Percentiles rank a stretch among this genome's conserved stretches.
Evolutionary conservation across 2,329 filamentous ascomycete genomes (phyloP).

Genomic region (Bipolaris sorokiniana): DNA sequence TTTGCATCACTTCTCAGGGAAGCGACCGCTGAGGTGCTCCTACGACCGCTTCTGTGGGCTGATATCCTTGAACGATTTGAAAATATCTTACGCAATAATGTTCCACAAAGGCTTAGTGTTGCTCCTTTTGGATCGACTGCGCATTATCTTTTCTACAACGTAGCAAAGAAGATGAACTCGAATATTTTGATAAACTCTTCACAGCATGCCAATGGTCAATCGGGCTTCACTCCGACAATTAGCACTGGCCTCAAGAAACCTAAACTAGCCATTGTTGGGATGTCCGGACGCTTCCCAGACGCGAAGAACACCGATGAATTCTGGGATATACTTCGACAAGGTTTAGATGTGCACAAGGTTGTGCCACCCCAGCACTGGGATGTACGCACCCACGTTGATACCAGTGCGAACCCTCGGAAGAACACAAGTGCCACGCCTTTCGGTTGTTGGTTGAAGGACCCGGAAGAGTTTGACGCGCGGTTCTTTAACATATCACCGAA

Average conservation of each 20-base stretch:
- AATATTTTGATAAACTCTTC: neutral
- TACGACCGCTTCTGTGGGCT: neutral
- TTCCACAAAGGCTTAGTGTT: neutral
- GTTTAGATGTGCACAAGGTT: constrained; percentile 35
- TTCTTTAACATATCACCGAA: constrained; percentile 42
- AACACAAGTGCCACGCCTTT: constrained; percentile 21
- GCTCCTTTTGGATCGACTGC: neutral
- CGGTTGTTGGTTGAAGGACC: constrained; percentile 28
- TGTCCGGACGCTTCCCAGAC: constrained; percentile 43
- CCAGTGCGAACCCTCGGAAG: constrained; percentile 13
- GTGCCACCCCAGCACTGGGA: neutral
- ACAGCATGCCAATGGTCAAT: constrained; percentile 1
- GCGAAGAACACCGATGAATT: constrained; percentile 34
- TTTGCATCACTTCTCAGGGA: neutral
- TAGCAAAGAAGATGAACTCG: neutral
- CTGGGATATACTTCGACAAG: constrained; percentile 41
- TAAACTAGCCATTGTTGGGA: constrained; percentile 43
- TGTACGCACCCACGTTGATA: constrained; percentile 11
- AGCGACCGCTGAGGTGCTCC: neutral
- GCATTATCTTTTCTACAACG: neutral
- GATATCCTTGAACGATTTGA: constrained; percentile 1
- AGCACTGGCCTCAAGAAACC: neutral
- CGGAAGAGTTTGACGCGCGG: constrained; percentile 24
- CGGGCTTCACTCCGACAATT: neutral
- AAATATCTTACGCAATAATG: neutral